Evolutionary conservation across 257 asterid genomes (phyloP).

Genomic region (Nicotiana tabacum): DNA sequence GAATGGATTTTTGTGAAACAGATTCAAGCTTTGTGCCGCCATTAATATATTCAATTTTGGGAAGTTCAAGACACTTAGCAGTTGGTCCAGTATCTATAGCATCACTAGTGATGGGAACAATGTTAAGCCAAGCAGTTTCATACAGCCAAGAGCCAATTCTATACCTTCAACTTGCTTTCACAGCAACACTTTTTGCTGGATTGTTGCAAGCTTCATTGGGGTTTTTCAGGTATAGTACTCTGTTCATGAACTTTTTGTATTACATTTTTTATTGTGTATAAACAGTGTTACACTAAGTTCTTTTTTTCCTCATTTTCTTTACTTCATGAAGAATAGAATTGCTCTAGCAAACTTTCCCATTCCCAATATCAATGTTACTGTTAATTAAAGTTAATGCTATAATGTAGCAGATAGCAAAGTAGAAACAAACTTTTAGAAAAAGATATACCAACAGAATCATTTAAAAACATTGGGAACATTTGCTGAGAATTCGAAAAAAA

Average conservation of each 20-base stretch:
- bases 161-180: constrained; percentile 75
- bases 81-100: constrained; percentile 90
- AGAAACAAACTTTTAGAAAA: neutral
- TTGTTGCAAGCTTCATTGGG: constrained; percentile 75
- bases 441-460: neutral
- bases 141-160: constrained; percentile 38
- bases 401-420: neutral
- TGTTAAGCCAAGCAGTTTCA: constrained; percentile 62
- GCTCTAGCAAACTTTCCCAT: neutral
- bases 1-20: constrained; percentile 15
- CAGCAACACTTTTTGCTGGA: constrained; percentile 84
- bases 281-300: neutral
- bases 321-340: neutral
- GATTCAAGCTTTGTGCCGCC: constrained; percentile 96
- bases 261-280: neutral
- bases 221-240: constrained; percentile 44
- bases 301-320: neutral
- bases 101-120: constrained; percentile 90
- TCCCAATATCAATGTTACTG: neutral
- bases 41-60: constrained; percentile 72
- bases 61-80: constrained; percentile 77
- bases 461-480: neutral
- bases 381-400: neutral
- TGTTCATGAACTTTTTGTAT: neutral
- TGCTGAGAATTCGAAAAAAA: neutral